Evolutionary conservation across 2,329 filamentous ascomycete species (phyloP), one percentile per base, ranked within the genome.

Genomic region (Claviceps pusilla): DNA sequence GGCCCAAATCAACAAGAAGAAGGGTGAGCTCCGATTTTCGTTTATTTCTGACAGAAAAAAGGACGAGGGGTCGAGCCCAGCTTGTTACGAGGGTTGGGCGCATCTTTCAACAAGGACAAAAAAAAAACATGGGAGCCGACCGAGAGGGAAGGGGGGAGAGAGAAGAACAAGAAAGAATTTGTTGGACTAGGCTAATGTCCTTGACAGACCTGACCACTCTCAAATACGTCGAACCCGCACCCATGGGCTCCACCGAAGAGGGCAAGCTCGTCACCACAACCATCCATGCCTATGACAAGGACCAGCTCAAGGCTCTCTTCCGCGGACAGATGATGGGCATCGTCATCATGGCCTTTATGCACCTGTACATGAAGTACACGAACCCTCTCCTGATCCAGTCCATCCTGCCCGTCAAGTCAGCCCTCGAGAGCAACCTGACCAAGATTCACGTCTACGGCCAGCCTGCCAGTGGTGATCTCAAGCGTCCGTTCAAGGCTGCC

Each of bases 331-430:
- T 94, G 65, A 97, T 95, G 87, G 93, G 93, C 57, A 78, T 98
- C 56, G 90, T 80, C 70, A 98, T 98, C 90, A 97, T 98, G 91
- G 83, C 73, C 58, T 87, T 96, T 67, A 97, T 98, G 91, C 93
- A 98, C 76, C 62, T 98, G 58, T 98, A 97, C 83, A 87, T 98
- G 79, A 90, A 96, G 72, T 98, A 97, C 84, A 97, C 90, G 76
- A 98, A 97, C 83, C 93, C 93, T 46, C 87, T 98, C 52, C 77
- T 96, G 66, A 95, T 98, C 76, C 93, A 98, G 82, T 94, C 87
- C 70, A 95, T 98, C 75, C 93, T 98, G 68, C 93, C 93, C 39
- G 78, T 97, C 72, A 98, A 98, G 84, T 80, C 86, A 68, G 91
- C 89, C 48, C 80, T 98, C 71, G 93, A 98, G 78, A 80, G 85